These are phyloP conservation scores for Adansonia digitata DNA, from an alignment of 345 rosid genomes.

Conservation along the genomic window DNA sequence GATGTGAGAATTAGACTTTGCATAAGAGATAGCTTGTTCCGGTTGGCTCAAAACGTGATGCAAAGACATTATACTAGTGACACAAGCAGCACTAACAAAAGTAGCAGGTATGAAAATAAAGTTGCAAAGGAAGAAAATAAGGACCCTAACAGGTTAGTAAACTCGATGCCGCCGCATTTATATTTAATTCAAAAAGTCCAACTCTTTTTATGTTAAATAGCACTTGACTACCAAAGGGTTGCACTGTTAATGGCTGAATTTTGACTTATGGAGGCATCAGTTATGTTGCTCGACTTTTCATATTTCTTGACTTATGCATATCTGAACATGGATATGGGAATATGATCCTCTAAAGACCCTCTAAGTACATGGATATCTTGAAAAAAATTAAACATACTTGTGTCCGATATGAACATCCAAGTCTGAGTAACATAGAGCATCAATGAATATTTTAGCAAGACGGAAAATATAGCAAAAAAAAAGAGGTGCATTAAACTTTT, in stretches of 20 bases:
- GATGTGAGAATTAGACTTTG: conserved; percentile 64
- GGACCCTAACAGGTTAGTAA: conserved; percentile 43
- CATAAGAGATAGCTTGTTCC: conserved; percentile 92
- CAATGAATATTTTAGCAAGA: background rate
- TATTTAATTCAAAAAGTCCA: background rate
- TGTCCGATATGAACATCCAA: too few species aligned
- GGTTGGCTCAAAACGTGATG: conserved; percentile 84
- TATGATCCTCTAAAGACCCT: too few species aligned
- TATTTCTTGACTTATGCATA: too few species aligned
- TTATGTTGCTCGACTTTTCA: background rate
- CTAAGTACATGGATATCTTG: too few species aligned
- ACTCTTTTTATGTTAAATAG: conserved; percentile 1
- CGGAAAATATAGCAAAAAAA: background rate
- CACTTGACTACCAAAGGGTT: background rate
- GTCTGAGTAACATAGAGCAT: background rate
- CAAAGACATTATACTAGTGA: conserved; percentile 63
- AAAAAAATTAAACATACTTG: too few species aligned
- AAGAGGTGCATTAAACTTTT: background rate
- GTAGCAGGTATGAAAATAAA: conserved; percentile 47
- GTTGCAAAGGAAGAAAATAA: conserved; percentile 38
- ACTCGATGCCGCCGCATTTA: conserved; percentile 8
- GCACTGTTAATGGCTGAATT: background rate
- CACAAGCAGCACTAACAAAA: conserved; percentile 44
- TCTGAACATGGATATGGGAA: too few species aligned
- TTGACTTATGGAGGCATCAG: background rate